Conservation (phyloP, 108 stramenopile species). For the Parmales sp. region DNA sequence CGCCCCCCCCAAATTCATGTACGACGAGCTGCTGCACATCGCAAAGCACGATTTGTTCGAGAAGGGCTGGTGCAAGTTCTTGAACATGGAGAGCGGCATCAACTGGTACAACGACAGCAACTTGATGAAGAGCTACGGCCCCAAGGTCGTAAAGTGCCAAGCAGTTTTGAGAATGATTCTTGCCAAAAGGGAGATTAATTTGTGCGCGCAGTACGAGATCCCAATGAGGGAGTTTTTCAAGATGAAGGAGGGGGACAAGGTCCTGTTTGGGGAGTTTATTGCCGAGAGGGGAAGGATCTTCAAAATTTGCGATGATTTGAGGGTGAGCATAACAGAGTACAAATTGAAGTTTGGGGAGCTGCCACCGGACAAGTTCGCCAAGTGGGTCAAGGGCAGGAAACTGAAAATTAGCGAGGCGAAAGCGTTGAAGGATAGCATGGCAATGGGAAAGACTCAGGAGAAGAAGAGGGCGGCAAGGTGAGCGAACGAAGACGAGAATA, state of each 20-base stretch:
- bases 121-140: not conserved
- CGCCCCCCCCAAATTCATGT: not conserved
- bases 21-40: slow-evolving; percentile 2
- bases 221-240: not conserved
- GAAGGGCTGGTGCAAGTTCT: not conserved
- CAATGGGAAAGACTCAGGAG: not conserved
- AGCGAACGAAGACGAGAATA: too few relatives aligned
- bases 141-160: not conserved
- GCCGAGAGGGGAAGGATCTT: slow-evolving; percentile 2
- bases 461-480: not conserved
- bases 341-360: not conserved
- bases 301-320: not conserved
- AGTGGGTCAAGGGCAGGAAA: not conserved
- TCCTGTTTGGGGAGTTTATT: not conserved
- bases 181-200: not conserved
- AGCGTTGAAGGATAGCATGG: not conserved
- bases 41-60: not conserved
- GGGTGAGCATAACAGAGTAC: not conserved
- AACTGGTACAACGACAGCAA: not conserved
- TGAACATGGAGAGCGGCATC: not conserved
- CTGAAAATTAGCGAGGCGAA: not conserved
- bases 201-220: not conserved
- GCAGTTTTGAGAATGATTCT: not conserved
- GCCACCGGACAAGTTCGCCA: not conserved
- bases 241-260: slow-evolving; percentile 2